Evolutionary conservation across 2,329 filamentous ascomycete genomes (phyloP), one percentile per base, ranked within the genome.

Genomic region (Alternaria sp.): DNA sequence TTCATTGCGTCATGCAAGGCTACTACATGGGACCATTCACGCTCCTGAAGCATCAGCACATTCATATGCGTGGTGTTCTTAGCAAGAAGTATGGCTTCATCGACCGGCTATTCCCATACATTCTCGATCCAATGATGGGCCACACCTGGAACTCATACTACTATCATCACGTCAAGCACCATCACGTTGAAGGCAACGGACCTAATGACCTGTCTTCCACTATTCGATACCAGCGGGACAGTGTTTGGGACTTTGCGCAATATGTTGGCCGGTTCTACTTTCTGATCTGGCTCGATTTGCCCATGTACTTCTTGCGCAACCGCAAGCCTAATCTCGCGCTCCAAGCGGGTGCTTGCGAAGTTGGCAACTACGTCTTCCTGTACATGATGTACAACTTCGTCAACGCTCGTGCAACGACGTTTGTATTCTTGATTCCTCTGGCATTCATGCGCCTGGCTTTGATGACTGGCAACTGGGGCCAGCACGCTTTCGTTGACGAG

Each of bases 71-170:
- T 46, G 92, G 92, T 16, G 83, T 94, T 3, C 79, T 94, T 36
- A 79, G 82, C 25, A 86, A 85, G 69, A 75, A 80, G 8, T 86
- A 85, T 55, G 79, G 80, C 34, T 71, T 84, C 30, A 77, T 94
- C 60, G 92, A 94, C 71, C 74, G 78, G 6, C 54, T 84, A 2
- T 94, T 93, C 68, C 92, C 92, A 0, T 94, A 93, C 73, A 77
- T 94, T 41, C 81, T 87, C 11, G 90, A 93, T 67, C 91, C 91
- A 0, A 79, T 94, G 58, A 90, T 93, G 86, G 92, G 92, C 11
- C 92, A 94, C 72, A 93, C 91, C 0, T 93, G 91, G 90, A 92
- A 94, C 79, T 90, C 89, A 2, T 94, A 94, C 80, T 94, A 86
- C 75, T 94, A 93, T 73, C 92, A 94, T 74, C 92, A 94, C 71